phyloP scores from a whole-genome alignment of 2,329 filamentous ascomycete species.

The Clathrospora elynae region DNA sequence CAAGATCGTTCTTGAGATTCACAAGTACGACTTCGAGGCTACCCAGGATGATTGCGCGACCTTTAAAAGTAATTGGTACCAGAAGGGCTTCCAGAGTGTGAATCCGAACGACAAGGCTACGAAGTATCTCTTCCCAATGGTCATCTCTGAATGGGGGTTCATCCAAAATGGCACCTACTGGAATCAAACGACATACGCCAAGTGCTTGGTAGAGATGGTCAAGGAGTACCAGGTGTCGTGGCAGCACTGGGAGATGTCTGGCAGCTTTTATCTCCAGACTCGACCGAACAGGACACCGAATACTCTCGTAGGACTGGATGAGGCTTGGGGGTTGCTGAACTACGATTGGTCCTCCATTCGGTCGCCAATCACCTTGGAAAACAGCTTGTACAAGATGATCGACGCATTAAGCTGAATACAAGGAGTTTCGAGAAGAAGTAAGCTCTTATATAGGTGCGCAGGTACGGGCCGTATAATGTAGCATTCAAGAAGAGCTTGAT shows the following conservation, averaged over 20 bases:
- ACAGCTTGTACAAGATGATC: slow-evolving; percentile 43
- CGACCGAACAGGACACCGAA: slow-evolving; percentile 33
- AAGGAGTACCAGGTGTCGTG: slow-evolving; percentile 38
- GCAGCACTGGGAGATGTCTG: slow-evolving; percentile 41
- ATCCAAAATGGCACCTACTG: slow-evolving; percentile 41
- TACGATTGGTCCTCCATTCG: slow-evolving; percentile 37
- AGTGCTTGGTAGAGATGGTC: slow-evolving; percentile 41
- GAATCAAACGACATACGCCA: slow-evolving; percentile 43
- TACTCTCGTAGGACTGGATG: slow-evolving; percentile 37
- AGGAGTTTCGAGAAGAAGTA: too few species aligned
- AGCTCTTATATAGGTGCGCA: too few species aligned
- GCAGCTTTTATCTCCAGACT: slow-evolving; percentile 49
- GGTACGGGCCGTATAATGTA: too few species aligned
- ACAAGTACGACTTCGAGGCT: slow-evolving; percentile 44
- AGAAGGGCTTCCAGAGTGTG: slow-evolving; percentile 40
- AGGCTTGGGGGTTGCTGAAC: slow-evolving; percentile 40
- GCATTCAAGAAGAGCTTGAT: too few species aligned
- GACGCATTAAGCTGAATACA: slow-evolving; percentile 23
- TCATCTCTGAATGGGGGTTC: slow-evolving; percentile 43
- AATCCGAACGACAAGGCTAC: slow-evolving; percentile 37
- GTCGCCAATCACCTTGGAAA: slow-evolving; percentile 38
- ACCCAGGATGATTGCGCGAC: slow-evolving; percentile 38
- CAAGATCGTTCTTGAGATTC: slow-evolving; percentile 43
- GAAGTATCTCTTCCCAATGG: slow-evolving; percentile 40
- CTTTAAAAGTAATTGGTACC: slow-evolving; percentile 44